phyloP scores from a whole-genome alignment of 1,284 basidiomycete species.

The Malassezia slooffiae region DNA sequence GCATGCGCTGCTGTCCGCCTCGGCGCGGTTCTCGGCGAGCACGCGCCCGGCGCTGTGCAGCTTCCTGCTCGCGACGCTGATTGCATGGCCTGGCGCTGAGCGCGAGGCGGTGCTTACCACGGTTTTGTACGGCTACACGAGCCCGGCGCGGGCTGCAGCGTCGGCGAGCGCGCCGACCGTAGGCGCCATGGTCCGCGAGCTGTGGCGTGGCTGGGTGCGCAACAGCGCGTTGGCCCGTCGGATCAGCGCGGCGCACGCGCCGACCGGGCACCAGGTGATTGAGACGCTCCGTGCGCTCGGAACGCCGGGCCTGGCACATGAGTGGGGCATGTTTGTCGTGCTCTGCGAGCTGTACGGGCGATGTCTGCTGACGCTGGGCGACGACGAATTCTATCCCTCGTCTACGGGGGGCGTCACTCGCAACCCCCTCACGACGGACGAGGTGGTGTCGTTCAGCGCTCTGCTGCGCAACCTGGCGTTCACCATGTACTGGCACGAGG shows the following conservation, averaged over 20 bases:
- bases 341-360: slow-evolving; percentile 75
- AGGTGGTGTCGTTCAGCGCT: slow-evolving; percentile 60
- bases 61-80: slow-evolving; percentile 32
- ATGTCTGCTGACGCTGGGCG: slow-evolving; percentile 77
- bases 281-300: slow-evolving; percentile 18
- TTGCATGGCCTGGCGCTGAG: slow-evolving; percentile 26
- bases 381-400: slow-evolving; percentile 81
- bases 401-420: not conserved
- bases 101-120: slow-evolving; percentile 22
- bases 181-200: slow-evolving; percentile 31
- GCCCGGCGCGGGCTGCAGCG: not conserved
- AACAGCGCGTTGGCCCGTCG: slow-evolving; percentile 21
- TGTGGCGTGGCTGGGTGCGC: slow-evolving; percentile 42
- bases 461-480: slow-evolving; percentile 69
- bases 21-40: slow-evolving; percentile 25
- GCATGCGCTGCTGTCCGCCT: slow-evolving; percentile 22
- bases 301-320: not conserved
- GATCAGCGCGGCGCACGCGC: slow-evolving; percentile 18
- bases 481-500: slow-evolving; percentile 64
- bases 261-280: slow-evolving; percentile 15
- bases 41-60: slow-evolving; percentile 30
- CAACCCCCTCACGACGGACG: slow-evolving; percentile 63
- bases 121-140: slow-evolving; percentile 16
- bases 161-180: slow-evolving; percentile 1
- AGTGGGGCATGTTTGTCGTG: slow-evolving; percentile 59